These are phyloP conservation scores for Monosporascus ibericus DNA, from an alignment of 2,329 filamentous ascomycete genomes.

Conservation along the genomic window DNA sequence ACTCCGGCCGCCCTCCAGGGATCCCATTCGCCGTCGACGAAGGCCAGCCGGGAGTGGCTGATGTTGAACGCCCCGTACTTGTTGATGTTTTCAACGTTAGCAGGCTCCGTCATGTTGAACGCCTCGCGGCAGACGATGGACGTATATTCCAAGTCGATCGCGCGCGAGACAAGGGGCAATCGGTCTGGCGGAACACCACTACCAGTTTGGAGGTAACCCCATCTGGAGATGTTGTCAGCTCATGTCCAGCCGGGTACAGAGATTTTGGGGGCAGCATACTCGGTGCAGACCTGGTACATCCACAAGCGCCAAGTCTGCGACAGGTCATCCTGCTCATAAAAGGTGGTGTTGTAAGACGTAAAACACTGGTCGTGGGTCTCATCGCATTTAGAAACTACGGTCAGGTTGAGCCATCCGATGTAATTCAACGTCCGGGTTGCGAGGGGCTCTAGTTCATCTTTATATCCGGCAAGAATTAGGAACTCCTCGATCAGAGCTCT, in stretches of 20 bases:
- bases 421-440: conserved; percentile 45
- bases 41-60: conserved; percentile 67
- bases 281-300: conserved; percentile 50
- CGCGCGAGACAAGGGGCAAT: conserved; percentile 66
- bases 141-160: conserved; percentile 57
- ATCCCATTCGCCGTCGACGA: conserved; percentile 72
- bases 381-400: conserved; percentile 18
- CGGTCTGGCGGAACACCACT: conserved; percentile 58
- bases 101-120: conserved; percentile 62
- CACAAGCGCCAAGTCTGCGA: conserved; percentile 39
- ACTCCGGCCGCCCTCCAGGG: conserved; percentile 73
- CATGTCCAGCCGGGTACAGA: not conserved
- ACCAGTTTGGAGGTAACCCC: conserved; percentile 74
- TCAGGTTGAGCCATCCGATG: conserved; percentile 36
- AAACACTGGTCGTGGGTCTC: conserved; percentile 32
- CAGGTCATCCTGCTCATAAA: conserved; percentile 30
- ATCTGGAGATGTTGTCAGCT: conserved; percentile 38
- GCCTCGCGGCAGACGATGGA: conserved; percentile 57
- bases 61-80: conserved; percentile 70
- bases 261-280: conserved; percentile 29
- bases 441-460: conserved; percentile 29
- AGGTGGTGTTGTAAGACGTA: conserved; percentile 25
- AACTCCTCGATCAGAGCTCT: conserved; percentile 30
- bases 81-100: conserved; percentile 64
- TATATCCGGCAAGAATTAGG: conserved; percentile 36